Base-by-base conservation (phyloP, 2,329 filamentous ascomycete species). In the Penicillium capsulatum region DNA sequence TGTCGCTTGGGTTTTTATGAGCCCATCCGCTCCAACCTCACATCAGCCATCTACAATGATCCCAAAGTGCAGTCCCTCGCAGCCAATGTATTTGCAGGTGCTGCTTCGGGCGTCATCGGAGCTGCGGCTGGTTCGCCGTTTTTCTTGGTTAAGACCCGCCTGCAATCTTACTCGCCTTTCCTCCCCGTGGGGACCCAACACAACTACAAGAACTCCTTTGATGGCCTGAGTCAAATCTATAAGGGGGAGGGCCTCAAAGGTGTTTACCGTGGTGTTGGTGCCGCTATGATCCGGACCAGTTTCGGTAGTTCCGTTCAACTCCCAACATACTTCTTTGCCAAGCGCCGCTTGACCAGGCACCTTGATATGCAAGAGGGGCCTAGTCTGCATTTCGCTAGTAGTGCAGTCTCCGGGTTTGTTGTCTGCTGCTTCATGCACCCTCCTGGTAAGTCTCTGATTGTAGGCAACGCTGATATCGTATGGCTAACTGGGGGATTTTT, bases 361-460 rank as follows among this genome's bases (percentile, higher is more conserved):
- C 68, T 91, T 38, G 88, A 83, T 31, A 89, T 97, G 84, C 74
- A 92, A 59, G 92, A 98, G 61, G 91, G 92, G 2, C 86, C 88
- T 26, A 83, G 85, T 31, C 71, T 98, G 58, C 92, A 98, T 65
- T 72, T 98, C 51, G 77, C 87, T 26, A 94, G 88, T 65, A 95
- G 89, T 55, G 83, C 91, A 3, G 82, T 80, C 26, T 95, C 88
- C 58, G 92, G 92, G 1, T 95, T 98, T 58, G 92, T 95, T 9
- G 92, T 98, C 13, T 98, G 92, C 71, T 87, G 86, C 55, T 83
- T 97, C 49, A 98, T 98, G 92, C 92, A 98, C 60, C 92, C 92
- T 38, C 92, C 92, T 59, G 85, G 84, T 88, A 68, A 62, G 76
- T 46, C 5, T 10, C 14, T 1, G 10, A n/a, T 26, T n/a, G 5